A percentile compares a stretch with the other conserved stretches of the same genome.
These are phyloP conservation scores for Aspergillus ustus DNA, from an alignment of 2,329 filamentous ascomycete species.

Conservation along the genomic window DNA sequence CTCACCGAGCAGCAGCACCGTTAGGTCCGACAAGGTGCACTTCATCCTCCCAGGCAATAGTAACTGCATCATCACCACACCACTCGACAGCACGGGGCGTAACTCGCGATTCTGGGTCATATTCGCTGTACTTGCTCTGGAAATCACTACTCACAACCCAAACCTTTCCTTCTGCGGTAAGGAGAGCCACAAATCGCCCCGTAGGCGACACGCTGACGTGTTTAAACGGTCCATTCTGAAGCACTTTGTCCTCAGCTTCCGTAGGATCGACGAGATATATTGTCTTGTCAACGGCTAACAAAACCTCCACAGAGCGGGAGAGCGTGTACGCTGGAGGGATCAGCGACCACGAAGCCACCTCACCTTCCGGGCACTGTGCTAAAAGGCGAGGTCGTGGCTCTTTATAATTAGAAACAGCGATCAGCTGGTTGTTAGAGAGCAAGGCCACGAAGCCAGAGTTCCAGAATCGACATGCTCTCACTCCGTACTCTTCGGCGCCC, in stretches of 20 bases:
- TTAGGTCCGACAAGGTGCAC: conserved; percentile 90
- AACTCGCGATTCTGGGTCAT: conserved; percentile 84
- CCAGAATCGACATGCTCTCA: conserved; percentile 90
- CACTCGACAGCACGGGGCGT: conserved; percentile 87
- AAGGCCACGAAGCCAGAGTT: conserved; percentile 90
- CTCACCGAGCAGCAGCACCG: conserved; percentile 68
- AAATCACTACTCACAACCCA: conserved; percentile 97
- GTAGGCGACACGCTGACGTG: conserved; percentile 92
- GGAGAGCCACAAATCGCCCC: conserved; percentile 84
- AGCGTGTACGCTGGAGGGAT: conserved; percentile 87
- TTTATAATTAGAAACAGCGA: conserved; percentile 85
- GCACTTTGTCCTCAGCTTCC: conserved; percentile 86
- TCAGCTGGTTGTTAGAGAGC: conserved; percentile 81
- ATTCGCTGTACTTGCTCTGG: conserved; percentile 87
- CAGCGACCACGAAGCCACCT: conserved; percentile 85
- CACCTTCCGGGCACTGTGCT: conserved; percentile 74
- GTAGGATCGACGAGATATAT: conserved; percentile 85
- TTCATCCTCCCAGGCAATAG: conserved; percentile 97
- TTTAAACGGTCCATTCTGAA: conserved; percentile 90
- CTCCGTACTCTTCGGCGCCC: conserved; percentile 85
- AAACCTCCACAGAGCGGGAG: conserved; percentile 88
- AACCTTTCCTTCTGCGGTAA: conserved; percentile 80
- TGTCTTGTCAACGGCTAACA: conserved; percentile 82
- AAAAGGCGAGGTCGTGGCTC: conserved; percentile 88
- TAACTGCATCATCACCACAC: conserved; percentile 93